Evolutionary conservation across 129 eudicot species (phyloP).

Genomic region (Flaveria sonorensis): DNA sequence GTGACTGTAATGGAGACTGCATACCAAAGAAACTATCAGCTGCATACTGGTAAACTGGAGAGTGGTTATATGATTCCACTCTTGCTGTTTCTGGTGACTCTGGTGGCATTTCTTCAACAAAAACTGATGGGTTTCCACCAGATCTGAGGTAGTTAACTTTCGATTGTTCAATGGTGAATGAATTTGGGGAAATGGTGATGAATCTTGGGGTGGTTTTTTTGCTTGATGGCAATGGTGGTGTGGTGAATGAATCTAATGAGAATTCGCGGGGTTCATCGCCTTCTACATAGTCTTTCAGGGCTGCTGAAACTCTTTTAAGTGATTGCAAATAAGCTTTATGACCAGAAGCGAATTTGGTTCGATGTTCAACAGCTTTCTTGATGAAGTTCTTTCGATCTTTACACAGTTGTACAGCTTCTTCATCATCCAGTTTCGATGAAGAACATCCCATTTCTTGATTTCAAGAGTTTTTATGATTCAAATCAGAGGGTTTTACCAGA

Average conservation of each 20-base stretch:
- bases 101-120: constrained; percentile 76
- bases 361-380: constrained; percentile 87
- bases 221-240: constrained; percentile 51
- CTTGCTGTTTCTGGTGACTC: constrained; percentile 70
- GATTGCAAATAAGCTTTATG: constrained; percentile 83
- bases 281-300: constrained; percentile 81
- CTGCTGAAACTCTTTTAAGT: constrained; percentile 77
- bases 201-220: constrained; percentile 68
- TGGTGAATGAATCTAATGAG: constrained; percentile 57
- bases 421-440: constrained; percentile 84
- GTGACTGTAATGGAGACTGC: constrained; percentile 58
- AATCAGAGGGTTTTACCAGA: constrained; percentile 47
- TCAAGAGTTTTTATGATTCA: constrained; percentile 42
- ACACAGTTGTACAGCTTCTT: constrained; percentile 86
- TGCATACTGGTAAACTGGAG: constrained; percentile 69
- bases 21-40: constrained; percentile 70
- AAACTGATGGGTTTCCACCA: constrained; percentile 64
- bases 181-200: constrained; percentile 76
- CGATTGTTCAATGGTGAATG: constrained; percentile 58
- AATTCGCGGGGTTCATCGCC: constrained; percentile 88
- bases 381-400: constrained; percentile 92
- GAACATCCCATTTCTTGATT: constrained; percentile 91
- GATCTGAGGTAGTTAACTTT: constrained; percentile 59
- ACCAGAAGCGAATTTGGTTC: constrained; percentile 72
- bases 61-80: constrained; percentile 54